Percentiles rank a stretch among this genome's conserved stretches.
These are phyloP conservation scores for Talaromyces ruber DNA, from an alignment of 495 filamentous ascomycete species.

Conservation along the genomic window DNA sequence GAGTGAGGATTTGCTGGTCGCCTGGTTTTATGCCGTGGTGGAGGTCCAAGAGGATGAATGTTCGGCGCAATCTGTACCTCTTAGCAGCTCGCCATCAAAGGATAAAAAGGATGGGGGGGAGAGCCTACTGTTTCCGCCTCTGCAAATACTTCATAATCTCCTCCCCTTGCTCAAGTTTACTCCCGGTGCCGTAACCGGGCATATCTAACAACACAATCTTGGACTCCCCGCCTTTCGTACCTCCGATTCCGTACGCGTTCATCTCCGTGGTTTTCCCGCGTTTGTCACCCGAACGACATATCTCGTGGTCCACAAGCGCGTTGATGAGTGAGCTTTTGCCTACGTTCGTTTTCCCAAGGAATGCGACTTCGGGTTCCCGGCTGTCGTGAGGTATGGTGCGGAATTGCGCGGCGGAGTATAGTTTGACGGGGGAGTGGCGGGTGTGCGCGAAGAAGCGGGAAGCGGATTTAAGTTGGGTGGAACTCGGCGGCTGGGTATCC, in stretches of 20 bases:
- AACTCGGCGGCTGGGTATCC: slow-evolving; percentile 47
- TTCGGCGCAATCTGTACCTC: slow-evolving; percentile 49
- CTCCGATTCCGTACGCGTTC: slow-evolving; percentile 76
- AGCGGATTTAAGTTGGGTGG: slow-evolving; percentile 45
- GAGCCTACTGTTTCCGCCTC: slow-evolving; percentile 53
- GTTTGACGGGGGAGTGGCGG: slow-evolving; percentile 48
- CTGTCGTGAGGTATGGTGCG: slow-evolving; percentile 44
- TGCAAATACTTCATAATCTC: slow-evolving; percentile 81
- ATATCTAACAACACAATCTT: slow-evolving; percentile 70
- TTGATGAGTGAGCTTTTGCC: slow-evolving; percentile 89
- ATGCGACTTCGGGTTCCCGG: slow-evolving; percentile 51
- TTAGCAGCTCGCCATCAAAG: slow-evolving; percentile 7
- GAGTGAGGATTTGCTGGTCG: slow-evolving; percentile 56
- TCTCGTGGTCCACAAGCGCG: slow-evolving; percentile 55
- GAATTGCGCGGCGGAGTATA: slow-evolving; percentile 66
- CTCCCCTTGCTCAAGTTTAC: slow-evolving; percentile 67
- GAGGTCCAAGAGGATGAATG: slow-evolving; percentile 76
- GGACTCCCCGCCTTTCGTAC: slow-evolving; percentile 41
- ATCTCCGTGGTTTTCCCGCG: slow-evolving; percentile 74
- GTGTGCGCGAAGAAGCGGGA: slow-evolving; percentile 51
- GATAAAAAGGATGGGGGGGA: not conserved
- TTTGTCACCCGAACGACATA: slow-evolving; percentile 56
- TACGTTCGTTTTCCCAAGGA: slow-evolving; percentile 81
- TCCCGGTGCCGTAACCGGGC: slow-evolving; percentile 86
- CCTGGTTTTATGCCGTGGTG: slow-evolving; percentile 68